Percentiles rank a stretch among this genome's conserved stretches.
These are phyloP conservation scores for Daldinia childiae DNA, from an alignment of 495 filamentous ascomycete species.

Conservation along the genomic window DNA sequence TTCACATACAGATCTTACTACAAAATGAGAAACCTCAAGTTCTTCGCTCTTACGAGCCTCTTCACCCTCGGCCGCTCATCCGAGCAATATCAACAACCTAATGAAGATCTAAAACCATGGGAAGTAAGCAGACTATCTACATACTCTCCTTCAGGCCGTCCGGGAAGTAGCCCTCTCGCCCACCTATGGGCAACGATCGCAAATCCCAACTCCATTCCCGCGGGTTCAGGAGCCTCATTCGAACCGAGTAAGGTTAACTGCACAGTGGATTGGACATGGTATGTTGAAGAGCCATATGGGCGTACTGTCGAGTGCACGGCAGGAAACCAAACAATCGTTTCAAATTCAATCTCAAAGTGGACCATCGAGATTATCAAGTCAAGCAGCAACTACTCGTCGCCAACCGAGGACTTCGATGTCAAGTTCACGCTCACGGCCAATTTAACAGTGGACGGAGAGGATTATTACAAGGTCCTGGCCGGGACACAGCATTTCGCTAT, in stretches of 20 bases:
- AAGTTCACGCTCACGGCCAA: conserved; percentile 28
- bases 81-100: neutral
- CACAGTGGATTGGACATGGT: conserved; percentile 10
- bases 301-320: conserved; percentile 14
- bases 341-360: conserved; percentile 19
- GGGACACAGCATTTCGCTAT: conserved; percentile 33
- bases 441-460: conserved; percentile 8
- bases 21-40: conserved; percentile 18
- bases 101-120: conserved; percentile 12
- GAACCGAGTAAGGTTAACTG: conserved; percentile 24
- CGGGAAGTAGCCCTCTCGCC: neutral
- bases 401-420: conserved; percentile 27
- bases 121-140: conserved; percentile 20
- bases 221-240: conserved; percentile 4
- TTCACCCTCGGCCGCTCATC: conserved; percentile 20
- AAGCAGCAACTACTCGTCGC: neutral
- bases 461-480: conserved; percentile 12
- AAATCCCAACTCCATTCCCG: conserved; percentile 24
- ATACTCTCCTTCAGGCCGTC: conserved; percentile 30
- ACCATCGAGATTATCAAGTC: conserved; percentile 26
- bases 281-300: conserved; percentile 14
- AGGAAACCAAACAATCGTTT: neutral
- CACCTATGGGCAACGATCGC: conserved; percentile 16
- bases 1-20: neutral
- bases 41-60: conserved; percentile 10